Conservation (phyloP, 2,329 filamentous ascomycete species). For the Penicillium rolfsii region DNA sequence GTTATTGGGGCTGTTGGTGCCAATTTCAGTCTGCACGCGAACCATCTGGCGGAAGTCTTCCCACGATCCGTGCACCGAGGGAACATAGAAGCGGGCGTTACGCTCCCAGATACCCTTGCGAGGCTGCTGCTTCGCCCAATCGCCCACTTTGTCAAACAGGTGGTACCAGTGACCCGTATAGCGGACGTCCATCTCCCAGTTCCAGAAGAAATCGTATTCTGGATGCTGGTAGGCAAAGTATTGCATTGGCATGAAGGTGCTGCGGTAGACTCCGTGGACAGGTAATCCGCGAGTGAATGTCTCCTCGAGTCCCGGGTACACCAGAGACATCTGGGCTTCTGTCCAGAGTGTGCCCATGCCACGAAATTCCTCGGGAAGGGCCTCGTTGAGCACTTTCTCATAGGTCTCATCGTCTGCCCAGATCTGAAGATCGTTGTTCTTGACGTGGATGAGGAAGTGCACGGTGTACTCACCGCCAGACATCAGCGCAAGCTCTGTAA, state of each 20-base stretch:
- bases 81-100: slow-evolving; percentile 76
- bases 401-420: slow-evolving; percentile 79
- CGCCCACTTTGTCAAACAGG: slow-evolving; percentile 69
- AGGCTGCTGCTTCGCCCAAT: slow-evolving; percentile 73
- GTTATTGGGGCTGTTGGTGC: slow-evolving; percentile 66
- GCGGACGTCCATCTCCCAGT: slow-evolving; percentile 83
- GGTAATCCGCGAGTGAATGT: slow-evolving; percentile 72
- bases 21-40: slow-evolving; percentile 73
- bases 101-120: slow-evolving; percentile 82
- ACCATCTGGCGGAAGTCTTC: slow-evolving; percentile 79
- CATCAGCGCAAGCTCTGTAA: slow-evolving; percentile 74
- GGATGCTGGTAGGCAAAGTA: slow-evolving; percentile 83
- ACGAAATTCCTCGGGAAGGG: slow-evolving; percentile 80
- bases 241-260: slow-evolving; percentile 91
- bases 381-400: slow-evolving; percentile 69
- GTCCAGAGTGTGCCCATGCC: slow-evolving; percentile 92
- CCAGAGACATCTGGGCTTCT: slow-evolving; percentile 85
- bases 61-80: slow-evolving; percentile 75
- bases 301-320: slow-evolving; percentile 87
- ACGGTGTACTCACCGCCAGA: slow-evolving; percentile 82
- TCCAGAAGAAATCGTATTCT: slow-evolving; percentile 81
- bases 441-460: slow-evolving; percentile 83
- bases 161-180: slow-evolving; percentile 83
- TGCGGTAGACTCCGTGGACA: slow-evolving; percentile 90
- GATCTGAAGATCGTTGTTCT: slow-evolving; percentile 75